A percentile compares a stretch with the other conserved stretches of the same genome.
These are phyloP conservation scores for Beauveria sp. DNA, from an alignment of 2,329 filamentous ascomycete genomes.

Conservation along the genomic window DNA sequence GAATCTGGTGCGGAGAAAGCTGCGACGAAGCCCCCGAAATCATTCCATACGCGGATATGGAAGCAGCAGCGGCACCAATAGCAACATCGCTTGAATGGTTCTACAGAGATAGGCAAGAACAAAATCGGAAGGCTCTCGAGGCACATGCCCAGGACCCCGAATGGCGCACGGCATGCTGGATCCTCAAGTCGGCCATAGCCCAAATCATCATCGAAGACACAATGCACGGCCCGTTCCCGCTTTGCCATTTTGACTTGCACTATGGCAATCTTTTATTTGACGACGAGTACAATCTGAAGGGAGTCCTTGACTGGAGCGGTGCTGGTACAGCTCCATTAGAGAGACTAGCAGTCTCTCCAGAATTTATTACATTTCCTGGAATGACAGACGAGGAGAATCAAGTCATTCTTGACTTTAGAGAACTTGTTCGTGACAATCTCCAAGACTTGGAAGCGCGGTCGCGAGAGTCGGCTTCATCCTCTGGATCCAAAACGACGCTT, in stretches of 20 bases:
- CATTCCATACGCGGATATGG: not conserved
- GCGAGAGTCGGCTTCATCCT: not conserved
- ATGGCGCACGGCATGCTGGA: slow-evolving; percentile 24
- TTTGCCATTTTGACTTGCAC: slow-evolving; percentile 26
- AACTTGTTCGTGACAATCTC: not conserved
- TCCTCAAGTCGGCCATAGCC: slow-evolving; percentile 21
- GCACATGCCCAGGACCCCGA: slow-evolving; percentile 15
- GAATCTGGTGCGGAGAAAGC: slow-evolving; percentile 9
- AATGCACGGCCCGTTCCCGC: slow-evolving; percentile 27
- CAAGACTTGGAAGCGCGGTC: not conserved
- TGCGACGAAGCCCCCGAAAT: not conserved
- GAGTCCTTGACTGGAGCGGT: slow-evolving; percentile 28
- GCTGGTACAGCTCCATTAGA: slow-evolving; percentile 27
- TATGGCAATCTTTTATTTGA: slow-evolving; percentile 34
- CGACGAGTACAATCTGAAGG: slow-evolving; percentile 30
- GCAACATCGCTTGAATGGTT: not conserved
- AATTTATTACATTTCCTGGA: slow-evolving; percentile 23
- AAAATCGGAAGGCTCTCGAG: not conserved
- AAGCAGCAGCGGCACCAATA: not conserved
- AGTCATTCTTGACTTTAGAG: not conserved
- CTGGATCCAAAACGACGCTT: slow-evolving; percentile 14
- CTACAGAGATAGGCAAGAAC: not conserved
- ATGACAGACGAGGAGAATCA: slow-evolving; percentile 11
- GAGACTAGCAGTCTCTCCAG: slow-evolving; percentile 26
- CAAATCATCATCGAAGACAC: slow-evolving; percentile 23